Percentiles rank a stretch among this genome's conserved stretches.
Conservation (phyloP, 768 basidiomycete genomes). For the Royoungia palumana region DNA sequence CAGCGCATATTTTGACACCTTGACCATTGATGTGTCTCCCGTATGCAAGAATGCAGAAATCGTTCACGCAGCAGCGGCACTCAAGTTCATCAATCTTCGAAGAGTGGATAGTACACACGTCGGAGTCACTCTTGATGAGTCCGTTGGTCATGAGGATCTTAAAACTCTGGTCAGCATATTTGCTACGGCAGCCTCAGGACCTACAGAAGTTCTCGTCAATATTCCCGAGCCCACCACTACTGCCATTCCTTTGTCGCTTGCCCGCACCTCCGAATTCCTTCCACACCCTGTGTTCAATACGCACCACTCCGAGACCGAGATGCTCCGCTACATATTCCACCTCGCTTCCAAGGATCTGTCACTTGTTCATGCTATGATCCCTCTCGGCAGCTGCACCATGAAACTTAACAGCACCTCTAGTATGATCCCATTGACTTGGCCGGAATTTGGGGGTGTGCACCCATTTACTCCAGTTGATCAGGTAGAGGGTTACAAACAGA, state of each 20-base stretch:
- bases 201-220: slow-evolving; percentile 44
- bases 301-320: slow-evolving; percentile 97
- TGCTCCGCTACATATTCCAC: slow-evolving; percentile 94
- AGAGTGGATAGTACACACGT: slow-evolving; percentile 68
- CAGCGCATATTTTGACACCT: slow-evolving; percentile 83
- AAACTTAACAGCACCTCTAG: slow-evolving; percentile 98
- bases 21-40: slow-evolving; percentile 71
- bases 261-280: slow-evolving; percentile 67
- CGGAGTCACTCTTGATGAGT: slow-evolving; percentile 93
- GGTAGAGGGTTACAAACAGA: slow-evolving; percentile 77
- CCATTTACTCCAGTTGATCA: slow-evolving; percentile 92
- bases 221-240: slow-evolving; percentile 40
- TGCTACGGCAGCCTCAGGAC: slow-evolving; percentile 54
- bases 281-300: slow-evolving; percentile 92
- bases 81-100: slow-evolving; percentile 80
- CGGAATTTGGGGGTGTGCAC: slow-evolving; percentile 86
- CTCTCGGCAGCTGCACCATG: slow-evolving; percentile 95
- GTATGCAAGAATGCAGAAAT: slow-evolving; percentile 52
- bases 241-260: slow-evolving; percentile 53
- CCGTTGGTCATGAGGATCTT: slow-evolving; percentile 72
- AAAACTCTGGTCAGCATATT: slow-evolving; percentile 80
- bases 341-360: slow-evolving; percentile 93
- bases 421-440: slow-evolving; percentile 95
- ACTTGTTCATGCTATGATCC: slow-evolving; percentile 94
- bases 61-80: slow-evolving; percentile 66